Conservation (phyloP, 148 eudicot species). For the Camellia granthamiana region DNA sequence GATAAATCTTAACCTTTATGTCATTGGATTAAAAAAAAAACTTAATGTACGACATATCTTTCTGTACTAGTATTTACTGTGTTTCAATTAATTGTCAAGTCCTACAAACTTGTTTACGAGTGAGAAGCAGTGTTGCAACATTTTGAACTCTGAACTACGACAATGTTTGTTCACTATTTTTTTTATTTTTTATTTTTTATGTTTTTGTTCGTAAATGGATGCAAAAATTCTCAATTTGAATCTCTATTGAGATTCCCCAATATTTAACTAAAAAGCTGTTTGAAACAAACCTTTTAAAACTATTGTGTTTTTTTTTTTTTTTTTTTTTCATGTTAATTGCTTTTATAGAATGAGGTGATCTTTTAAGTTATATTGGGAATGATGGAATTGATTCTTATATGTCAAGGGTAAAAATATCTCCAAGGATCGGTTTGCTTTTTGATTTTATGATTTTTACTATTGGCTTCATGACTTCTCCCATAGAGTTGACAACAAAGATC, state of each 20-base stretch:
- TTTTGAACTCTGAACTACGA: not conserved
- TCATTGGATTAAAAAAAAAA: not conserved
- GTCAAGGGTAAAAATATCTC: not conserved
- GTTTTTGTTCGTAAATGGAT: not conserved
- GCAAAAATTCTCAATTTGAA: not conserved
- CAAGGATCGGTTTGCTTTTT: not conserved
- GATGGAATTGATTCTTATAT: not conserved
- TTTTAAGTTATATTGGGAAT: not conserved
- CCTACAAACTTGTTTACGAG: not conserved
- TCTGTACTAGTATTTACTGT: not conserved
- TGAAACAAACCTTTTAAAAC: not conserved
- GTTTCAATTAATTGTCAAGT: constrained; percentile 6
- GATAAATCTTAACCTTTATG: not conserved
- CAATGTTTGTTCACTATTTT: not conserved
- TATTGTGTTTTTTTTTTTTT: not conserved
- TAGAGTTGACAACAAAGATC: not conserved
- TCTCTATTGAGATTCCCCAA: not conserved
- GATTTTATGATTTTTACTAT: not conserved
- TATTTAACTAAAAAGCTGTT: not conserved
- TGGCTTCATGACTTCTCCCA: not conserved
- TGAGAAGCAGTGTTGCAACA: constrained; percentile 7
- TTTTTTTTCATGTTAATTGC: not conserved
- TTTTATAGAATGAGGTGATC: not conserved
- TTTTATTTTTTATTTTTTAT: not conserved
- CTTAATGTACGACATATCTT: not conserved